Conservation (phyloP, 1,139 yeast species). For the Lizanozyma gosingica region DNA sequence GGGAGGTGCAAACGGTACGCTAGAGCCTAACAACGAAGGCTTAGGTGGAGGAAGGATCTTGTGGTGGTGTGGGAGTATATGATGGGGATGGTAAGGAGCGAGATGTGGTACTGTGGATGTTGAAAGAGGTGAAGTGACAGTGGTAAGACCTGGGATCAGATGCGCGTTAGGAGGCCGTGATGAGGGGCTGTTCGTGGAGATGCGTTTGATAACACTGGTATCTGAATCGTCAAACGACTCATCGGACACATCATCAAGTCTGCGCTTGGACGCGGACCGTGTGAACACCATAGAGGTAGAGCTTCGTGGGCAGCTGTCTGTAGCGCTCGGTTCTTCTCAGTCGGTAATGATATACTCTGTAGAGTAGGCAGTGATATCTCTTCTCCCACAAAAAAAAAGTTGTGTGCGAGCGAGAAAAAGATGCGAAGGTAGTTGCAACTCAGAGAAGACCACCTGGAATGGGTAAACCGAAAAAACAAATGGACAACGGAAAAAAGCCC, state of each 20-base stretch:
- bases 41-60: not conserved
- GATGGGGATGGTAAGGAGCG: not conserved
- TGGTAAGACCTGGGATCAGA: not conserved
- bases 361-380: not conserved
- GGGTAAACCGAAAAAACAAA: too few relatives aligned
- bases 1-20: not conserved
- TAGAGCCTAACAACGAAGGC: not conserved
- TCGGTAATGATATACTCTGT: too few relatives aligned
- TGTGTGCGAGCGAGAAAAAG: not conserved
- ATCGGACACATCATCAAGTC: not conserved
- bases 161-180: not conserved
- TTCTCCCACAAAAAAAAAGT: not conserved
- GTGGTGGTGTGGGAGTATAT: not conserved
- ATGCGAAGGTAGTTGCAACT: not conserved
- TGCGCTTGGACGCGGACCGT: not conserved
- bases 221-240: not conserved
- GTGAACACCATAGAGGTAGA: not conserved
- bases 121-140: not conserved
- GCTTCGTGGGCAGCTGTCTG: not conserved
- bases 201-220: not conserved
- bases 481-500: too few relatives aligned
- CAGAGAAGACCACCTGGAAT: too few relatives aligned
- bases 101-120: not conserved
- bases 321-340: too few relatives aligned
- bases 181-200: not conserved